Evolutionary conservation across 1,139 yeast genomes (phyloP).

Genomic region (Sugiyamaella sp.): DNA sequence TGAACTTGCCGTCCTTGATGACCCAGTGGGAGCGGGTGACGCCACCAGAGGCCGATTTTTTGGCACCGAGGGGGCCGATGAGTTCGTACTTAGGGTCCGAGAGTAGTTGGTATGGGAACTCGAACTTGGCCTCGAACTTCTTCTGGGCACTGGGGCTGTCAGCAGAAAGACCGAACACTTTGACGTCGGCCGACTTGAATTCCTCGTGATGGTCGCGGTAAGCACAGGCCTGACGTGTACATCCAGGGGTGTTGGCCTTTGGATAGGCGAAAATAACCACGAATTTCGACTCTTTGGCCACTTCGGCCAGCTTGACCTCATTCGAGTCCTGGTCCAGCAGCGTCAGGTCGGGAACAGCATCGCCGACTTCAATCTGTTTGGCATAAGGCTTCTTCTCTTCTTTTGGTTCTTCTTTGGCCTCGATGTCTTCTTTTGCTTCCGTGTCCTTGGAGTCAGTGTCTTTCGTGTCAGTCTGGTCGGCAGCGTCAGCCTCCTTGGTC

Average conservation of each 20-base stretch:
- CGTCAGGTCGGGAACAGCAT: slow-evolving; percentile 62
- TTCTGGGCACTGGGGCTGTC: slow-evolving; percentile 77
- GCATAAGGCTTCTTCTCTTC: slow-evolving; percentile 4
- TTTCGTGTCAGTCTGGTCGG: background rate
- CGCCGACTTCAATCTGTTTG: slow-evolving; percentile 52
- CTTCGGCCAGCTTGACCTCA: slow-evolving; percentile 45
- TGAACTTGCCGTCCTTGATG: slow-evolving; percentile 74
- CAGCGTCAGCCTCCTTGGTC: slow-evolving; percentile 10
- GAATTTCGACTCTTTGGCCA: slow-evolving; percentile 29
- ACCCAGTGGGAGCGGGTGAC: slow-evolving; percentile 89
- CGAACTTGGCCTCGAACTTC: slow-evolving; percentile 71
- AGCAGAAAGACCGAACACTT: slow-evolving; percentile 54
- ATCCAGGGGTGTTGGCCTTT: slow-evolving; percentile 92
- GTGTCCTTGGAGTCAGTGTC: background rate
- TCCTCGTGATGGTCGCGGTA: slow-evolving; percentile 68
- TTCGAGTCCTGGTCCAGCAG: slow-evolving; percentile 70
- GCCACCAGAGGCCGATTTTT: slow-evolving; percentile 66
- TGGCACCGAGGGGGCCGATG: slow-evolving; percentile 79
- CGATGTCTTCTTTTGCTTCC: slow-evolving; percentile 17
- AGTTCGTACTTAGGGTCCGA: slow-evolving; percentile 74
- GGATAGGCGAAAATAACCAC: slow-evolving; percentile 69
- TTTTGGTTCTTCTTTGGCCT: slow-evolving; percentile 18
- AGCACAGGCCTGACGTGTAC: slow-evolving; percentile 89
- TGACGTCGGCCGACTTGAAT: slow-evolving; percentile 49
- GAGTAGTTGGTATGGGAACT: slow-evolving; percentile 70